Evolutionary conservation across 2,329 filamentous ascomycete species (phyloP), one percentile per base, ranked within the genome.

Genomic region (Neonectria sp.): DNA sequence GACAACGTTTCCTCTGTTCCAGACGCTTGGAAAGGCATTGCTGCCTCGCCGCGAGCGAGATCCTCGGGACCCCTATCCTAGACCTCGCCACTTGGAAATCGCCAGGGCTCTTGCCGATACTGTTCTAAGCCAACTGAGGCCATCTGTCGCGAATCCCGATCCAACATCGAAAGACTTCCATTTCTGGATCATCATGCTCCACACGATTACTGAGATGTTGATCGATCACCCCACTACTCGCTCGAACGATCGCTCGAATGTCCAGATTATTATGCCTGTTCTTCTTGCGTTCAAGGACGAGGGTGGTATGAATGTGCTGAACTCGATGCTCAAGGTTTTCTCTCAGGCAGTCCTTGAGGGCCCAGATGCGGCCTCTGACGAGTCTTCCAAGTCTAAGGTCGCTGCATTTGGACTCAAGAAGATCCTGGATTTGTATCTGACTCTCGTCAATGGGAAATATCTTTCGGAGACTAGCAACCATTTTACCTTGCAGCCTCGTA

Each of bases 231-330:
- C 75, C 6, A 66, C 84, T 71, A 81, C 77, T 67, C 85, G 82
- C 64, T 83, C 81, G 74, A 86, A 75, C 75, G 89, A 84, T 70
- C 87, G 80, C 71, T 83, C 81, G 69, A 84, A 78, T 6, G 75
- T 83, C 9, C 88, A 90, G 68, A 85, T 91, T 15, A 88, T 92
- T 60, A 92, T 94, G 49, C 88, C 96, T 31, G 91, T 98, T 40
- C 86, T 99, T 27, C 88, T 95, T 62, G 93, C 94, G 1, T 98
- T 99, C 83, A 95, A 95, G 79, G 91, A 94, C 67, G 88, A 90
- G 55, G 91, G 90, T 45, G 95, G 96, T 0, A 86, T 99, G 65
- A 87, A 90, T 9, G 86, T 90, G 6, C 83, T 98, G 67, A 94
- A 93, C 73, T 83, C 87, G 0, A 91, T 97, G 77, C 86, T 97